Evolutionary conservation across 2,329 filamentous ascomycete species (phyloP), one percentile per base, ranked within the genome.

Genomic region (Nectriaceae sp.): DNA sequence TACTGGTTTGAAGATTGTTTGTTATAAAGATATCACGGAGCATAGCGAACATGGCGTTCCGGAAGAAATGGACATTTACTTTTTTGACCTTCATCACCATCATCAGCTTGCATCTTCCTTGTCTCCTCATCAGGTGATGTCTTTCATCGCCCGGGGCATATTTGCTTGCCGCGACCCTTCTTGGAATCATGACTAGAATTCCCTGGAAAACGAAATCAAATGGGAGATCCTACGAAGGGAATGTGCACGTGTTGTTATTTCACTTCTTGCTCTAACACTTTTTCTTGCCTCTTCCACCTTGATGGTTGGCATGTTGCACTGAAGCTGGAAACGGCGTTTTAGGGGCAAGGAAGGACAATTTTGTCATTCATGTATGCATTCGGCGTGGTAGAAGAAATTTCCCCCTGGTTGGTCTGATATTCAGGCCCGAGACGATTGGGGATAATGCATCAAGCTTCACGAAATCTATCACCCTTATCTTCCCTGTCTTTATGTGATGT

Each of bases 1-100:
- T 47, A 21, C 26, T 38, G 36, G 36, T 51, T 55, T 57, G 44
- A 31, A 48, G 40, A 44, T 59, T 56, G 49, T 57, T 60, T 52
- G 45, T 53, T 56, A 53, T 44, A 43, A 59, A 54, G 57, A 56
- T 63, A 58, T 62, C 55, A 63, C 40, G 64, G 64, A 68, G 69
- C 70, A 73, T 73, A 72, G 70, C 70, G 70, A 68, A 60, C 52
- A 55, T 47, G 70, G 70, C 65, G 70, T 72, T 67, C 49, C 49
- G 57, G 59, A 53, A 56, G 43, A 59, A 56, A 52, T 52, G 47
- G 48, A 47, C 41, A 52, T 56, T 53, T 61, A 42, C 53, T 56
- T 62, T 59, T 58, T 53, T 37, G 53, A 22, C 54, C 55, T 61
- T 53, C 49, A 49, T 41, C 48, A 44, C 45, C 35, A 54, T 53